Base-by-base conservation (phyloP, 2,329 filamentous ascomycete species). In the Leptographium procerum region DNA sequence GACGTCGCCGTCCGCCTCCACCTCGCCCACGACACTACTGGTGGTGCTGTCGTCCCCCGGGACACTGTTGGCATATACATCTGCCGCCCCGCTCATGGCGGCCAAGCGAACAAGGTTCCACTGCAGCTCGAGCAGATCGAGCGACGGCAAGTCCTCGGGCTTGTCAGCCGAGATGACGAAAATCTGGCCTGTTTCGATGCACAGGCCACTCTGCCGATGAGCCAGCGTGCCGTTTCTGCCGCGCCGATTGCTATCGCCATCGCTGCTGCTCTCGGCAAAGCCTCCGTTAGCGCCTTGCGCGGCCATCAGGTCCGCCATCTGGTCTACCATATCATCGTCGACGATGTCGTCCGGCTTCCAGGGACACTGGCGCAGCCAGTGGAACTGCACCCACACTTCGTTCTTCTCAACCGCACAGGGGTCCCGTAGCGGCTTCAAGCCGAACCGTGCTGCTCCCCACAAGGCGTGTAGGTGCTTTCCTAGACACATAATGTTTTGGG, bases 261-360 rank as follows among this genome's bases (percentile, higher is more conserved):
- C 48, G 26, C 52, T 55, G 14, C 24, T 14, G n/a, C 52, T 7
- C 24, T 19, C 13, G 3, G 34, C 36, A 26, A 43, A 43, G 31
- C 52, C 52, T 5, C 31, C 31, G 31, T 33, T 10, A 10, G 19
- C 22, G 6, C 14, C n/a, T 52, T 43, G 36, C 19, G 36, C 31
- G 31, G 31, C 31, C 31, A 33, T 33, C 31, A n/a, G 22, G 71
- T 40, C 36, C 8, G 8, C 14, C 36, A 40, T 19, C 36, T 40
- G 11, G 36, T 40, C 36, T 7, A 40, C 36, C 8, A 16, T 19
- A 7, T 14, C 11, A 19, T 40, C 36, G 36, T 40, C 36, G 3
- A 50, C 9, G 13, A 28, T 11, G 47, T 26, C 47, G 47, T 50
- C 47, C 3, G 24, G 47, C 24, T 50, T 26, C 10, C 4, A 11